These are phyloP conservation scores for Hippophae rhamnoides DNA, from an alignment of 306 rosid genomes.

Conservation along the genomic window DNA sequence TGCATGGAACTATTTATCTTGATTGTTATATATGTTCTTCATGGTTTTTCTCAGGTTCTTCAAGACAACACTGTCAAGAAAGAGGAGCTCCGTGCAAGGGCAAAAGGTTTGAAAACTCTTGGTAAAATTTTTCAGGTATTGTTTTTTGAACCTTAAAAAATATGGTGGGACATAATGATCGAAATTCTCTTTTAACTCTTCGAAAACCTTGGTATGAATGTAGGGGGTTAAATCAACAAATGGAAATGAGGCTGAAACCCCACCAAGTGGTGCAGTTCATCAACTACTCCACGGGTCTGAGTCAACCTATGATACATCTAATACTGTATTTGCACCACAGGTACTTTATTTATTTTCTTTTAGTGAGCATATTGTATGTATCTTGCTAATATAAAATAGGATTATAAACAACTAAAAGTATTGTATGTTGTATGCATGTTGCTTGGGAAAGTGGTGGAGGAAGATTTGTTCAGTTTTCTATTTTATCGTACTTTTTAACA, in stretches of 20 bases:
- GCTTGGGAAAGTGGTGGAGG: too few species aligned
- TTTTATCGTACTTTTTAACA: too few species aligned
- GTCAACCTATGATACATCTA: slow-evolving; percentile 33
- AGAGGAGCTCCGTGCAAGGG: slow-evolving; percentile 91
- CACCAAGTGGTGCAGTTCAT: slow-evolving; percentile 33
- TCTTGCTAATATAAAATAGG: too few species aligned
- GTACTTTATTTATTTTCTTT: slow-evolving; percentile 21
- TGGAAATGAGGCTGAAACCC: slow-evolving; percentile 48
- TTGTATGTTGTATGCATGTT: too few species aligned
- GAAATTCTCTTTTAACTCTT: neutral
- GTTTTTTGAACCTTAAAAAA: neutral
- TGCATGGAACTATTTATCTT: neutral
- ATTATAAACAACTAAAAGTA: too few species aligned
- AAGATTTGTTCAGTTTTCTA: too few species aligned
- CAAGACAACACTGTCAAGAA: slow-evolving; percentile 74
- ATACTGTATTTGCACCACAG: slow-evolving; percentile 33
- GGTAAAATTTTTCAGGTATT: slow-evolving; percentile 95
- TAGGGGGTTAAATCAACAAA: slow-evolving; percentile 66
- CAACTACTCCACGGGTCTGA: slow-evolving; percentile 72
- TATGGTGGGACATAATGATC: too few species aligned
- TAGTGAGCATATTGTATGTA: neutral
- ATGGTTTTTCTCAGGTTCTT: slow-evolving; percentile 61
- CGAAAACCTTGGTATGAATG: slow-evolving; percentile 21
- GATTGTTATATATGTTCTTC: slow-evolving; percentile 22
- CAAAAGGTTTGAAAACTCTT: slow-evolving; percentile 91